Percentiles rank a stretch among this genome's conserved stretches.
phyloP scores from a whole-genome alignment of 2,329 filamentous ascomycete genomes.

The Fusarium torulosum region DNA sequence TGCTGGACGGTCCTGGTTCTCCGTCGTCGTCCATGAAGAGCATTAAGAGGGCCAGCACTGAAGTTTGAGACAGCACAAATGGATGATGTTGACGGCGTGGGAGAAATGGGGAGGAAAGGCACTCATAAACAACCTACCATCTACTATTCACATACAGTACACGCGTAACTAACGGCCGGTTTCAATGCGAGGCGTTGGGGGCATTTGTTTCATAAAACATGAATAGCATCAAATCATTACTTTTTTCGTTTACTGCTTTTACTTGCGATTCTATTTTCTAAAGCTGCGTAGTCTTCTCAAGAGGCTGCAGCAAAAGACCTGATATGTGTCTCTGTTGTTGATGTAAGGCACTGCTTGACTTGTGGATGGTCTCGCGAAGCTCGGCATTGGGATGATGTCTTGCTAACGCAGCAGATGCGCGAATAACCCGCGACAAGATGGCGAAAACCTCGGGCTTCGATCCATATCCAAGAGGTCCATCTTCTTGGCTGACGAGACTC shows the following conservation, averaged over 20 bases:
- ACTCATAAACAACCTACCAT: slow-evolving; percentile 4
- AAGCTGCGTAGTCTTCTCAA: slow-evolving; percentile 16
- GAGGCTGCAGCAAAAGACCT: slow-evolving; percentile 45
- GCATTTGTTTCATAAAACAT: slow-evolving; percentile 16
- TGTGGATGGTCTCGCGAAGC: slow-evolving; percentile 27
- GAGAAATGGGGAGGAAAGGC: not conserved
- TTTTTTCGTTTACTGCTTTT: slow-evolving; percentile 19
- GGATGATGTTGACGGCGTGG: not conserved
- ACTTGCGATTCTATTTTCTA: not conserved
- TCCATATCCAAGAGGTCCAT: slow-evolving; percentile 80
- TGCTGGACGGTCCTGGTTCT: slow-evolving; percentile 58
- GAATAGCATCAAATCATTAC: slow-evolving; percentile 24
- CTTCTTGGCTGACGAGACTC: slow-evolving; percentile 54
- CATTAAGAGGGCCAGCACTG: slow-evolving; percentile 23
- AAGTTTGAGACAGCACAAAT: slow-evolving; percentile 8
- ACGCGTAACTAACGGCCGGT: slow-evolving; percentile 25
- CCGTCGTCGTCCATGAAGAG: slow-evolving; percentile 48
- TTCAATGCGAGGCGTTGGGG: slow-evolving; percentile 42
- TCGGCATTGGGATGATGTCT: slow-evolving; percentile 30
- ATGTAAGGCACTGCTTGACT: slow-evolving; percentile 12
- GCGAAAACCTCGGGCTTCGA: slow-evolving; percentile 76
- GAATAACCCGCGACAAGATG: slow-evolving; percentile 64
- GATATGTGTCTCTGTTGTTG: slow-evolving; percentile 45
- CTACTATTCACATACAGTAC: slow-evolving; percentile 15
- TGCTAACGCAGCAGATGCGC: slow-evolving; percentile 54